These are phyloP conservation scores for Penicillium sp. DNA, from an alignment of 2,329 filamentous ascomycete species.

Conservation along the genomic window DNA sequence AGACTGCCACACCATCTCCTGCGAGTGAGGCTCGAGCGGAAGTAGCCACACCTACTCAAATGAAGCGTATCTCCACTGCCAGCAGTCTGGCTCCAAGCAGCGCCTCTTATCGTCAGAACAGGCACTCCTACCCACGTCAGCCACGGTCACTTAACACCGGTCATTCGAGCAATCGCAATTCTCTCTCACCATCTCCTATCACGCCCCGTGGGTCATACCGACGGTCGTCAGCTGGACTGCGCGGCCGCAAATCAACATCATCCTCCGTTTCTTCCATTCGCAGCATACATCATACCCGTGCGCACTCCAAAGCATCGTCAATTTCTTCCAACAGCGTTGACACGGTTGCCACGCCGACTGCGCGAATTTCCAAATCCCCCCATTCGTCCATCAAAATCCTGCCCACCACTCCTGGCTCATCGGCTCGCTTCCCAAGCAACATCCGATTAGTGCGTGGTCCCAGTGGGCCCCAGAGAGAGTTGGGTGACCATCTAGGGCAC, in stretches of 20 bases:
- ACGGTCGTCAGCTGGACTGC: slow-evolving; percentile 76
- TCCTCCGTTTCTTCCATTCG: slow-evolving; percentile 92
- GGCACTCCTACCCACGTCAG: slow-evolving; percentile 44
- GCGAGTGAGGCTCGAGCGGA: slow-evolving; percentile 25
- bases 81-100: slow-evolving; percentile 47
- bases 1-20: slow-evolving; percentile 25
- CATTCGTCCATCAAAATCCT: slow-evolving; percentile 95
- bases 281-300: slow-evolving; percentile 84
- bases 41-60: slow-evolving; percentile 39
- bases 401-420: slow-evolving; percentile 78
- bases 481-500: slow-evolving; percentile 25
- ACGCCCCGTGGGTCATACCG: slow-evolving; percentile 87
- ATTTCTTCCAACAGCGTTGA: slow-evolving; percentile 80
- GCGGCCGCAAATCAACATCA: slow-evolving; percentile 92
- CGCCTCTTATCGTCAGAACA: slow-evolving; percentile 44
- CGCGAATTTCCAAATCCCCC: slow-evolving; percentile 69
- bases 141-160: slow-evolving; percentile 39
- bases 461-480: slow-evolving; percentile 29
- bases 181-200: slow-evolving; percentile 80
- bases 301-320: slow-evolving; percentile 91
- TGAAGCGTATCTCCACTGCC: slow-evolving; percentile 43
- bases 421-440: slow-evolving; percentile 75
- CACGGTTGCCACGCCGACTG: slow-evolving; percentile 68
- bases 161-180: slow-evolving; percentile 60
- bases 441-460: slow-evolving; percentile 74